A percentile compares a stretch with the other conserved stretches of the same genome.
Evolutionary conservation across 345 rosid genomes (phyloP).

Genomic region (Salix dunnii): DNA sequence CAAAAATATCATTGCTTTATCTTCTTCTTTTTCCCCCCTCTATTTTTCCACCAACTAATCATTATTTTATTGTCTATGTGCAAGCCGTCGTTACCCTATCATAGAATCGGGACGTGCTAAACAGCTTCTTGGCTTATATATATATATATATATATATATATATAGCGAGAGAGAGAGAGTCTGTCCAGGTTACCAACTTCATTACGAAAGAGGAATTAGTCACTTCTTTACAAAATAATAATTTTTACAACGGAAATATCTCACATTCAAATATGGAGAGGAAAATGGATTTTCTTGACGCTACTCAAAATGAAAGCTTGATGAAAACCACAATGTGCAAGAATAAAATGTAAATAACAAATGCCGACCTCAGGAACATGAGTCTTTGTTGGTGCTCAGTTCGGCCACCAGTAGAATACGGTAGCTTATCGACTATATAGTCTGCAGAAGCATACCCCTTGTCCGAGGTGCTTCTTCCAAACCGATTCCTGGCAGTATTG

Average conservation of each 20-base stretch:
- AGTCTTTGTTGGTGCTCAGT: slow-evolving; percentile 61
- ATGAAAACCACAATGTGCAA: slow-evolving; percentile 76
- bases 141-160: not conserved
- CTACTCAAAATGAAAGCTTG: slow-evolving; percentile 76
- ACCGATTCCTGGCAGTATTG: slow-evolving; percentile 64
- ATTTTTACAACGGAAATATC: not conserved
- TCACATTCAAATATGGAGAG: not conserved
- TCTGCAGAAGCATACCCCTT: slow-evolving; percentile 53
- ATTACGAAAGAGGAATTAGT: not conserved
- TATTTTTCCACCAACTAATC: not conserved
- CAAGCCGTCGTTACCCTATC: not conserved
- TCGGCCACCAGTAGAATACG: slow-evolving; percentile 46
- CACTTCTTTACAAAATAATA: not conserved
- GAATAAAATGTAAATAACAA: slow-evolving; percentile 74
- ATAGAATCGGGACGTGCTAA: not conserved
- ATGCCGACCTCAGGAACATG: slow-evolving; percentile 77
- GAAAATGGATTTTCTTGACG: not conserved
- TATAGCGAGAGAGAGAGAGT: too few relatives aligned
- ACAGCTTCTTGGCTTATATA: not conserved
- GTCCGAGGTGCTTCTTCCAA: slow-evolving; percentile 57
- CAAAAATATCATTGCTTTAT: not conserved
- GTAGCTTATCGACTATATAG: slow-evolving; percentile 52
- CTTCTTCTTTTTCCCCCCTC: not conserved
- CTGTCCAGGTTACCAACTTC: not conserved
- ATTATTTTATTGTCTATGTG: not conserved